Base-by-base conservation (phyloP, 2,329 filamentous ascomycete species). In the Fusarium equiseti region DNA sequence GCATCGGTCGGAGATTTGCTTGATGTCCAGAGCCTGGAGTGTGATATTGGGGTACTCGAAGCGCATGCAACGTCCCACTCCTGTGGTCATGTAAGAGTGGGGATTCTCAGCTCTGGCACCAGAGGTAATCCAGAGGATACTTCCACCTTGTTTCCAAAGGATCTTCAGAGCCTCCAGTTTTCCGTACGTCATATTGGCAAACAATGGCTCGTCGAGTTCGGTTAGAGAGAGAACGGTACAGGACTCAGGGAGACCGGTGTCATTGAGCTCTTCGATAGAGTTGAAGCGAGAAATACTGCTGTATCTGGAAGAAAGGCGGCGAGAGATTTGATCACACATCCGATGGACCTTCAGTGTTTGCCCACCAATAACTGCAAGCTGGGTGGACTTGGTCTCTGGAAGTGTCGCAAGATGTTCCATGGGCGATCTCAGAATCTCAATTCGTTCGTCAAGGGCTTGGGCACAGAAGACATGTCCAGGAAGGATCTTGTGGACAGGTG, bases 121-220 rank as follows among this genome's bases (percentile, higher is more conserved):
- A 0, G 52, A 18, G 2, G 61, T 64, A 2, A 54, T 29, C 61
- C 61, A 64, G 6, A 64, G 61, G 13, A 64, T 38, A 1, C 35
- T 40, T 0, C 57, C 16, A 0, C 15, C 24, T 15, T 27, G 35
- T 0, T 10, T 24, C 49, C 49, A 60, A 8, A 56, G 1, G 0
- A 5, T 35, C 7, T 3, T 60, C 4, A 60, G 13, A 6, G 29
- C 46, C 0, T 60, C 35, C 0, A 55, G 0, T 24, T 56, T 60
- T 7, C 0, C 6, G 0, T 29, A 22, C 0, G 49, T 60, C 32
- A 56, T 15, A 12, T 22, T 60, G 24, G 22, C 10, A 0, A 60
- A 53, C 18, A 60, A 0, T 2, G 57, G 57, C n/a, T 60, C 46
- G 1, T 60, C 57, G 8, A 56, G 57, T 15, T 60, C 57, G 0